These are phyloP conservation scores for Aspergillus panamensis DNA, from an alignment of 495 filamentous ascomycete genomes.

Conservation along the genomic window DNA sequence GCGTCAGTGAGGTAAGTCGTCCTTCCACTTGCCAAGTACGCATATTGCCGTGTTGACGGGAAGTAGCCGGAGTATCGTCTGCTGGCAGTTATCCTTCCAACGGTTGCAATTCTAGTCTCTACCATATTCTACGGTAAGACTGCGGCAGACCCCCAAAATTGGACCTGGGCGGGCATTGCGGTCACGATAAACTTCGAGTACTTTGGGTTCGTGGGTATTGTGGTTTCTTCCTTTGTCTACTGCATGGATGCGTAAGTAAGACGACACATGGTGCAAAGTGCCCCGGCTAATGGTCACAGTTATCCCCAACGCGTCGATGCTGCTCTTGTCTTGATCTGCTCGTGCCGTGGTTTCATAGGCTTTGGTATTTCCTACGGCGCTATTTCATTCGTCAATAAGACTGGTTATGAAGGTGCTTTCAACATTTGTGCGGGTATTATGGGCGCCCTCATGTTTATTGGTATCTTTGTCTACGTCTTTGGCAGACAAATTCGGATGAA, in stretches of 20 bases:
- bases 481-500: not conserved
- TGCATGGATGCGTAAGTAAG: slow-evolving; percentile 13
- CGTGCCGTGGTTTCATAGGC: slow-evolving; percentile 19
- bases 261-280: not conserved
- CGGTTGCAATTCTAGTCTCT: slow-evolving; percentile 15
- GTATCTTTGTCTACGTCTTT: not conserved
- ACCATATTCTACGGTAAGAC: slow-evolving; percentile 21
- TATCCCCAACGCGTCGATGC: slow-evolving; percentile 21
- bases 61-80: slow-evolving; percentile 23
- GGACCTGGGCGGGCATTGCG: slow-evolving; percentile 13
- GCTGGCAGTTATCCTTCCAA: slow-evolving; percentile 16
- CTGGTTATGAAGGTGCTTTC: not conserved
- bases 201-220: slow-evolving; percentile 22
- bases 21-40: slow-evolving; percentile 8
- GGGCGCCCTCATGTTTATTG: not conserved
- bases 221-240: slow-evolving; percentile 23
- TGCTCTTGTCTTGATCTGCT: slow-evolving; percentile 23
- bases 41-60: slow-evolving; percentile 10
- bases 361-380: slow-evolving; percentile 27
- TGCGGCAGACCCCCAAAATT: slow-evolving; percentile 11
- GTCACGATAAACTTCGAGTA: slow-evolving; percentile 20
- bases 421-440: slow-evolving; percentile 4
- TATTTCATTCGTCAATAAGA: not conserved
- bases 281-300: slow-evolving; percentile 2
- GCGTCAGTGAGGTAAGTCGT: slow-evolving; percentile 12